Percentiles rank a stretch among this genome's conserved stretches.
These are phyloP conservation scores for Psidium friedrichsthalianum DNA, from an alignment of 345 rosid genomes.

Conservation along the genomic window DNA sequence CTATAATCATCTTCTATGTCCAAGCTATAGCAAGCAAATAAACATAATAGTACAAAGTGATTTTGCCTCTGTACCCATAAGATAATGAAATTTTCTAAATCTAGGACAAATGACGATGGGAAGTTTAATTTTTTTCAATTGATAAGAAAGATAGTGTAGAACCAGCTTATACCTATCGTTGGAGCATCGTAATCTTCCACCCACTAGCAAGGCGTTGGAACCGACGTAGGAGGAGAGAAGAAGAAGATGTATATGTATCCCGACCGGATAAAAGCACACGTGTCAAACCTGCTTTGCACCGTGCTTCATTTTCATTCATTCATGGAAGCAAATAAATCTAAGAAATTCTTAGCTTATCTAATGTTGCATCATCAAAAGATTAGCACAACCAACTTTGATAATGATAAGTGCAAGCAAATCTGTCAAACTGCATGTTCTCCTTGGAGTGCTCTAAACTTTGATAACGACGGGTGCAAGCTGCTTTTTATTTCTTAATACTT, in stretches of 20 bases:
- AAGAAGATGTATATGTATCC: background rate
- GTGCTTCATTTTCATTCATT: background rate
- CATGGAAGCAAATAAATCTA: background rate
- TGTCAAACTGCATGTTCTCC: background rate
- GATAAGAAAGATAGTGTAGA: too few relatives aligned
- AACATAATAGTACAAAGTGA: background rate
- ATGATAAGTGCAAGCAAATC: background rate
- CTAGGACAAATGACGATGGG: background rate
- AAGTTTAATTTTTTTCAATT: background rate
- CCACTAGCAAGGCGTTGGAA: fast-evolving
- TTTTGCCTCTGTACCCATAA: background rate
- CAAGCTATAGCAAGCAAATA: background rate
- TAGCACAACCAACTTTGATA: fast-evolving
- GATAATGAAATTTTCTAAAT: background rate
- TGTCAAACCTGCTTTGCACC: background rate
- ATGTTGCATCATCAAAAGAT: background rate
- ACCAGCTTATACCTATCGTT: too few relatives aligned
- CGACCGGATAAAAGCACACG: fast-evolving
- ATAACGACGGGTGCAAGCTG: too few relatives aligned
- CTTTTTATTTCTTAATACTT: too few relatives aligned
- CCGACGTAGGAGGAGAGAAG: background rate
- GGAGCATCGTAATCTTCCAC: background rate
- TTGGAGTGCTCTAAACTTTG: too few relatives aligned
- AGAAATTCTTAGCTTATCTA: background rate
- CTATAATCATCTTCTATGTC: background rate